Evolutionary conservation across 495 filamentous ascomycete species (phyloP).

Genomic region (Bryoglossum gracile): DNA sequence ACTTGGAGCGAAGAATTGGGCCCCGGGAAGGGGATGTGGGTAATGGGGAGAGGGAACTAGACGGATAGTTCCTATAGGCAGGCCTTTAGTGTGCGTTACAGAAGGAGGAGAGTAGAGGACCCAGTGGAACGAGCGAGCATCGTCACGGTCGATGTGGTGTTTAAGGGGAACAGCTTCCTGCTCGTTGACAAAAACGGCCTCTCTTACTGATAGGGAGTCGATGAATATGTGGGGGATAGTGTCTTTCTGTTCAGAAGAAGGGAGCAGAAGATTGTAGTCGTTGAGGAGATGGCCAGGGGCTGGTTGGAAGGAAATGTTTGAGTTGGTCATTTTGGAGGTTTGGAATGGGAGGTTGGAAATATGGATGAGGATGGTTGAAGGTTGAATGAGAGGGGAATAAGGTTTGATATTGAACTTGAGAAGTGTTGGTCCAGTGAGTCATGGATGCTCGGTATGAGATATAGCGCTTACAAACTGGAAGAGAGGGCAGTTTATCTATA

Average conservation of each 20-base stretch:
- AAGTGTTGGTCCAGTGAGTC: no score
- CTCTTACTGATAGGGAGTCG: constrained; percentile 69
- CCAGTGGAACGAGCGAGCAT: constrained; percentile 71
- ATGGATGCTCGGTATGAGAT: no score
- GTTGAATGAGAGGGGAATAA: no score
- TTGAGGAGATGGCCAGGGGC: constrained; percentile 36
- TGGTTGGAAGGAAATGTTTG: constrained; percentile 37
- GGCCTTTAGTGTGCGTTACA: background rate
- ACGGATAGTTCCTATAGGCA: constrained; percentile 63
- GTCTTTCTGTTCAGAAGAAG: constrained; percentile 35
- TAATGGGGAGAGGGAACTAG: constrained; percentile 69
- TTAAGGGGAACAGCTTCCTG: constrained; percentile 53
- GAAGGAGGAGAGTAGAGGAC: constrained; percentile 45
- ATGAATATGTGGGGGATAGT: constrained; percentile 51
- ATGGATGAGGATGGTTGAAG: background rate
- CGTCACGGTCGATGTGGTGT: constrained; percentile 72
- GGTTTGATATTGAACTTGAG: no score
- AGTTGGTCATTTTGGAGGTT: constrained; percentile 11
- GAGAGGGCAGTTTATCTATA: no score
- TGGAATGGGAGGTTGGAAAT: background rate
- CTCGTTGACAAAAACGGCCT: constrained; percentile 67
- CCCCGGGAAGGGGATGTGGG: constrained; percentile 36
- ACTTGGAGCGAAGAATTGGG: constrained; percentile 19
- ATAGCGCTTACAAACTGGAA: no score
- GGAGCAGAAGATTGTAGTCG: constrained; percentile 27